Base-by-base conservation (phyloP, 1,139 yeast species). In the Candida smagusa region DNA sequence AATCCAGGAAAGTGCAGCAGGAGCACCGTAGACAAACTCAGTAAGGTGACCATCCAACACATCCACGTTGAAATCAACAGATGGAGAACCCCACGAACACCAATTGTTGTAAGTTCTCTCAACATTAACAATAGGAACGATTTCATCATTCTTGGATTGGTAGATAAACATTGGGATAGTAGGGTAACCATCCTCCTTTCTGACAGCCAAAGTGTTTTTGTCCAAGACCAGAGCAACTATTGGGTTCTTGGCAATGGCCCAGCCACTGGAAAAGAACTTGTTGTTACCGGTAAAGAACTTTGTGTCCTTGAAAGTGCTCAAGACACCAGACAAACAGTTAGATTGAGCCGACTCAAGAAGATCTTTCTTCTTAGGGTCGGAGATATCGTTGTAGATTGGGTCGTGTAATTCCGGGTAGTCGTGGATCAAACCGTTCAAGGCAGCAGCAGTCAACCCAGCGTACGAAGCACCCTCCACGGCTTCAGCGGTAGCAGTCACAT, bases 381-480 rank as follows among this genome's bases (percentile, higher is more conserved):
- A 22, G 12, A 28, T 7, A n/a, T 30, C 24, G 11, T 11, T 13
- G 13, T 30, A 19, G 32, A 30, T 39, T 7, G 25, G 12, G 12
- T 25, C 19, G 12, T 12, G n/a, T 9, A 31, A 22, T 7, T 28
- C 55, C 2, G 66, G 60, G 42, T 62, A 62, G 38, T 59, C 63
- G 13, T 53, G 45, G 23, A 45, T 34, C 34, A 64, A 47, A 2
- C 68, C 68, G 29, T 44, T 45, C 12, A 64, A 36, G 1, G 58
- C 65, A 25, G 43, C 38, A 2, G 54, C 50, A 7, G 52, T 43
- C 16, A 63, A 47, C 0, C 66, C 68, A 2, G 65, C 54, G 34
- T 49, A 52, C 1, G 45, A 3, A 1, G 44, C 42, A 1, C 61
- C 63, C 34, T 60, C 60, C 11, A 49, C 40, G 6, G 37, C 41